Base-by-base conservation (phyloP, 2,329 filamentous ascomycete species). In the Alternaria arbusti region DNA sequence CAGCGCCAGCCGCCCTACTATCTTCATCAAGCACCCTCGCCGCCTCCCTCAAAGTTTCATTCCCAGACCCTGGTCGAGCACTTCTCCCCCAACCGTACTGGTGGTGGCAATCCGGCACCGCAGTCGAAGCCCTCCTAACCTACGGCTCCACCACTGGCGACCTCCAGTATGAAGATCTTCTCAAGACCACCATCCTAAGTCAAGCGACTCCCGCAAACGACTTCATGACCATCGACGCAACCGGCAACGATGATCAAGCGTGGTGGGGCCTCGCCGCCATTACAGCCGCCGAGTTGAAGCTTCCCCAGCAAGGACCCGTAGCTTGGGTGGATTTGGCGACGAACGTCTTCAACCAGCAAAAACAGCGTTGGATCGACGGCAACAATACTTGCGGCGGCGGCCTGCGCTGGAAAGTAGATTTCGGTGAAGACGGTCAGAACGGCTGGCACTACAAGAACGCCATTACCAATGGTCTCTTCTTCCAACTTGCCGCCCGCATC, bases 381-480 rank as follows among this genome's bases (percentile, higher is more conserved):
- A 80, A 82, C 0, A 78, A 82, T 32, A 49, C 28, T 2, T 96
- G 93, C 73, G 84, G 84, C 30, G 93, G 92, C 54, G 93, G 92
- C 5, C 61, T 77, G 59, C 71, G 72, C 46, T 94, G 91, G 91
- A 93, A 96, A 81, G 93, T 96, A 68, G 93, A 89, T 75, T 79
- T 40, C 36, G 36, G 85, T 2, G 87, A 85, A 67, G 94, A 96
- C 74, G 65, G 66, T 4, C 64, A 57, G 36, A 89, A 89, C 66
- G 93, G 93, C 9, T 89, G 92, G 74, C 85, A 88, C 70, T 95
- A 96, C 85, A 95, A 93, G 79, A 94, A 94, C 80, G 86, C 88
- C 17, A 87, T 94, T 68, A 88, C 89, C 59, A 95, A 95, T 77
- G 92, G 91, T 17, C 88, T 89, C 5, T 89, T 96, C 78, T 94